A percentile compares a stretch with the other conserved stretches of the same genome.
These are phyloP conservation scores for Cytidiella melzeri DNA, from an alignment of 768 basidiomycete genomes.

Conservation along the genomic window DNA sequence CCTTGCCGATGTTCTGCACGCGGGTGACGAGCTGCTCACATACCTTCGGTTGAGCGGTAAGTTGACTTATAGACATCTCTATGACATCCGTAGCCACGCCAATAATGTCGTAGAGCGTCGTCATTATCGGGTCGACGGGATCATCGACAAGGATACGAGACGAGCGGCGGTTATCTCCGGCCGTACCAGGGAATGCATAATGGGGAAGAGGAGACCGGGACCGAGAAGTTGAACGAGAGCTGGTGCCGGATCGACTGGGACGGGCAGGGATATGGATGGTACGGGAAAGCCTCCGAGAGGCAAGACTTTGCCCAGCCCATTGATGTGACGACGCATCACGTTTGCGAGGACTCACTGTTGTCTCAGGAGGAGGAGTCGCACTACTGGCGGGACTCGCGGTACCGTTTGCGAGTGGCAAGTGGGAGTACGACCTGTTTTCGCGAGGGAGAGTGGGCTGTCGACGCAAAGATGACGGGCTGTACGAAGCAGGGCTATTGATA, in stretches of 20 bases:
- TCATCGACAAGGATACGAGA: slow-evolving; percentile 82
- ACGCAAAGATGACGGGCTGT: slow-evolving; percentile 61
- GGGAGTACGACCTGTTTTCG: slow-evolving; percentile 50
- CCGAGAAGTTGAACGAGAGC: slow-evolving; percentile 91
- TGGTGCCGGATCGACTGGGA: slow-evolving; percentile 65
- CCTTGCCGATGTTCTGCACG: slow-evolving; percentile 86
- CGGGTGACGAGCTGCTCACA: slow-evolving; percentile 86
- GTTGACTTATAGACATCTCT: slow-evolving; percentile 82
- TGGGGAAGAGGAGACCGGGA: slow-evolving; percentile 90
- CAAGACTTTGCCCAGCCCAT: slow-evolving; percentile 43
- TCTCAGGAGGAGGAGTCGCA: slow-evolving; percentile 52
- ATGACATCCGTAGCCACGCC: slow-evolving; percentile 88
- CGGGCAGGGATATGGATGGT: slow-evolving; percentile 72
- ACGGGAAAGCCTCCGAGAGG: slow-evolving; percentile 80
- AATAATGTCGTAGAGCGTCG: slow-evolving; percentile 87
- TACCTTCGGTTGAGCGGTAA: slow-evolving; percentile 79
- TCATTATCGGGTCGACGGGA: slow-evolving; percentile 85
- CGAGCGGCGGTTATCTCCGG: slow-evolving; percentile 58
- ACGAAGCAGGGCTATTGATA: slow-evolving; percentile 18
- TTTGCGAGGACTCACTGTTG: slow-evolving; percentile 58
- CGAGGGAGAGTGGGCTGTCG: slow-evolving; percentile 60
- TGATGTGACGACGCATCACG: slow-evolving; percentile 36
- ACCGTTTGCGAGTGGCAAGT: slow-evolving; percentile 49
- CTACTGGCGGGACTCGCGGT: slow-evolving; percentile 48
- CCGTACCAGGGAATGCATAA: slow-evolving; percentile 55